A percentile compares a stretch with the other conserved stretches of the same genome.
Evolutionary conservation across 2,329 filamentous ascomycete species (phyloP).

Genomic region (Xylaria sp.): DNA sequence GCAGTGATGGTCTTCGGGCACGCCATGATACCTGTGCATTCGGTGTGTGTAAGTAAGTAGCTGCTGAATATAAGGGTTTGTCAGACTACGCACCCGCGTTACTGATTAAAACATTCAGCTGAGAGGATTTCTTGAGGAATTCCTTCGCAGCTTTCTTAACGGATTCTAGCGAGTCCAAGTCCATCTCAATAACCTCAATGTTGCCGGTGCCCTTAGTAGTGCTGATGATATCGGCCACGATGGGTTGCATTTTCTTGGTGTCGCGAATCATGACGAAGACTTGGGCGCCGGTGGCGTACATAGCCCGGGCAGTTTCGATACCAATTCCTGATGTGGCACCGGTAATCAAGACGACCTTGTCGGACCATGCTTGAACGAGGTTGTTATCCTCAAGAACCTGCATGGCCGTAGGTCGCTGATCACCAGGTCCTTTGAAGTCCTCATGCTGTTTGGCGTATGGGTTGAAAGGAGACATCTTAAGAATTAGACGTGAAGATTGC

Average conservation of each 20-base stretch:
- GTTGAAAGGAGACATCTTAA: constrained; percentile 31
- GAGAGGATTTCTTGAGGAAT: constrained; percentile 31
- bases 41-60: background rate
- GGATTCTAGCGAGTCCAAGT: constrained; percentile 29
- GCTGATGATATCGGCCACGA: constrained; percentile 33
- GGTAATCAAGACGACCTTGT: constrained; percentile 57
- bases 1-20: constrained; percentile 44
- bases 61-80: background rate
- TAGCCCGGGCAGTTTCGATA: constrained; percentile 57
- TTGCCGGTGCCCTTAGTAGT: constrained; percentile 28
- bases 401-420: constrained; percentile 55
- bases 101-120: constrained; percentile 37
- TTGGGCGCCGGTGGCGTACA: constrained; percentile 52
- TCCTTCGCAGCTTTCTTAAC: constrained; percentile 26
- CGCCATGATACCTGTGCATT: constrained; percentile 27
- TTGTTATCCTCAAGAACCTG: constrained; percentile 54
- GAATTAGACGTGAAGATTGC: too few relatives aligned
- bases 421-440: constrained; percentile 51
- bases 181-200: constrained; percentile 34
- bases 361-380: constrained; percentile 49
- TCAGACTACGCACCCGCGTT: constrained; percentile 29
- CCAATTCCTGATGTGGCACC: constrained; percentile 58
- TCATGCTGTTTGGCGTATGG: constrained; percentile 51
- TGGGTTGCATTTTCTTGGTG: constrained; percentile 21
- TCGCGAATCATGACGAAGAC: constrained; percentile 28